Conservation (phyloP, 1,139 yeast genomes). For the Protomyces lactucae-debilis region DNA sequence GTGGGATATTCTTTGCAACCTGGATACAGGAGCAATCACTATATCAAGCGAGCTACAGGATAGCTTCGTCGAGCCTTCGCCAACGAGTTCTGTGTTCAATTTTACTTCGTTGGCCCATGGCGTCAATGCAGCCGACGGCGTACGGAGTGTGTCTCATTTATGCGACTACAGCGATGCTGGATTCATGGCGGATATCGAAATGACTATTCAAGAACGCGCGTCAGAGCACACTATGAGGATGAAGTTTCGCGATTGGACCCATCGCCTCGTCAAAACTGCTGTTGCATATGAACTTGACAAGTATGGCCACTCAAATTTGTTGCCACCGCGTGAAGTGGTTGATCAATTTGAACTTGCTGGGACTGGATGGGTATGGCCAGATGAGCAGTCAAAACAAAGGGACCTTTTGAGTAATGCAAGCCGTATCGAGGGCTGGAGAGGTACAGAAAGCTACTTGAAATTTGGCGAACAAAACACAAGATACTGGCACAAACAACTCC, state of each 20-base stretch:
- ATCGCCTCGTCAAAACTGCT: constrained; percentile 39
- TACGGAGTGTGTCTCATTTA: constrained; percentile 26
- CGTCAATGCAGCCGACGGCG: constrained; percentile 3
- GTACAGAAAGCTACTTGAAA: constrained; percentile 36
- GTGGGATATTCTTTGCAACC: constrained; percentile 60
- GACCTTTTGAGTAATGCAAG: constrained; percentile 37
- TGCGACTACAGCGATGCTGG: constrained; percentile 33
- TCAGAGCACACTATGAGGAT: constrained; percentile 39
- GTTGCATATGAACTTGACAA: constrained; percentile 37
- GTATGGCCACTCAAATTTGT: constrained; percentile 37
- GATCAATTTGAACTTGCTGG: constrained; percentile 36
- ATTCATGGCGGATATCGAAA: constrained; percentile 39
- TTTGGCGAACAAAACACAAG: constrained; percentile 1
- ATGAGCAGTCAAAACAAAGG: constrained; percentile 34
- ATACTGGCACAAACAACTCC: not conserved
- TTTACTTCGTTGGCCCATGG: constrained; percentile 16
- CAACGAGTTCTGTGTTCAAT: constrained; percentile 21
- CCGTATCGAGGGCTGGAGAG: constrained; percentile 40
- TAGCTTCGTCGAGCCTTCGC: not conserved
- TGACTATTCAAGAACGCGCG: constrained; percentile 39
- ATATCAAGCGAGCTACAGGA: constrained; percentile 32
- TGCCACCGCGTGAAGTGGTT: constrained; percentile 34
- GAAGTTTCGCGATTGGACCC: constrained; percentile 38
- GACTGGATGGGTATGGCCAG: constrained; percentile 40
- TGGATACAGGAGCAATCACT: constrained; percentile 49